Percentiles rank a stretch among this genome's conserved stretches.
Evolutionary conservation across 306 rosid genomes (phyloP).

Genomic region (Prinsepia uniflora): DNA sequence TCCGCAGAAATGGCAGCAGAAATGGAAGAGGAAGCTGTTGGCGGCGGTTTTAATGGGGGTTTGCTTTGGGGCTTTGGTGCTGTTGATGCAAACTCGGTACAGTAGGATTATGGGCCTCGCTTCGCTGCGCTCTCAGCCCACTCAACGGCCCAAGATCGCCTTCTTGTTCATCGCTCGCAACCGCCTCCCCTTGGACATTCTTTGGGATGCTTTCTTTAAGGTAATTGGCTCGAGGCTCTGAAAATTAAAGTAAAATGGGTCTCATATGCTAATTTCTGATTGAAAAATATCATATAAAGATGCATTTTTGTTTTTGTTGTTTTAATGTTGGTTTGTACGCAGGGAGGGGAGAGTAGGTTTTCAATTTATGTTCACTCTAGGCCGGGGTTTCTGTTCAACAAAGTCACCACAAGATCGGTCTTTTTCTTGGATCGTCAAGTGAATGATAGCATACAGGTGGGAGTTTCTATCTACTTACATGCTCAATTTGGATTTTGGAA

Average conservation of each 20-base stretch:
- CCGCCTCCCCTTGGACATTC: slow-evolving; percentile 77
- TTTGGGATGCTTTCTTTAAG: slow-evolving; percentile 91
- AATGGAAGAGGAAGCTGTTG: slow-evolving; percentile 74
- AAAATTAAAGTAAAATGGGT: no score
- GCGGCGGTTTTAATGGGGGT: slow-evolving; percentile 44
- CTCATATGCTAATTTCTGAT: no score
- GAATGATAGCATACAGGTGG: slow-evolving; percentile 88
- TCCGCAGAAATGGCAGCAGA: slow-evolving; percentile 56
- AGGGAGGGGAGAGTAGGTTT: slow-evolving; percentile 73
- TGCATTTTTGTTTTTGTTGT: slow-evolving; percentile 14
- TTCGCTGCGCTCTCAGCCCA: slow-evolving; percentile 47
- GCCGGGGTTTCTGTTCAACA: slow-evolving; percentile 86
- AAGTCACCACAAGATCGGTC: slow-evolving; percentile 70
- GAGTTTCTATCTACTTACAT: slow-evolving; percentile 19
- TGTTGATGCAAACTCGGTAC: slow-evolving; percentile 63
- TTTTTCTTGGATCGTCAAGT: slow-evolving; percentile 91
- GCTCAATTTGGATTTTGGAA: neutral
- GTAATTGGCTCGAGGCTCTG: slow-evolving; percentile 18
- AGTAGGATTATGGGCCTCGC: slow-evolving; percentile 52
- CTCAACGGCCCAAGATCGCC: slow-evolving; percentile 68
- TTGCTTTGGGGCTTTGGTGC: slow-evolving; percentile 63
- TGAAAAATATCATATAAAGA: neutral
- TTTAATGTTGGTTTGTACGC: slow-evolving; percentile 19
- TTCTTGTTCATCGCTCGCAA: slow-evolving; percentile 90
- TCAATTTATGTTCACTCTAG: slow-evolving; percentile 88